Conservation (phyloP, 2,329 filamentous ascomycete genomes). For the Clonostachys rhizophaga region DNA sequence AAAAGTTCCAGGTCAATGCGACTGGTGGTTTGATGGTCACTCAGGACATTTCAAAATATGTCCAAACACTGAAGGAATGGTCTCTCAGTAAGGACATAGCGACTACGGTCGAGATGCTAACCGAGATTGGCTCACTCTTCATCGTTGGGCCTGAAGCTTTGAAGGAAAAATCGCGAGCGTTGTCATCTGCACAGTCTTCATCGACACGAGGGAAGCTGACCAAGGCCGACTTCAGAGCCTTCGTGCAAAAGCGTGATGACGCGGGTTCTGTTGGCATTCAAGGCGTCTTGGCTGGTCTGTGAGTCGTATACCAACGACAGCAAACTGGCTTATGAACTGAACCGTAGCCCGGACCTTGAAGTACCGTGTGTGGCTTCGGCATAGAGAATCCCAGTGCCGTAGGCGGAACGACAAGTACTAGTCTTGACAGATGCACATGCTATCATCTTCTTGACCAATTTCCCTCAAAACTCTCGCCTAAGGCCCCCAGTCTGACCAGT, state of each 20-base stretch:
- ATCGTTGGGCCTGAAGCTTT: constrained; percentile 83
- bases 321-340: too few species aligned
- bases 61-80: constrained; percentile 80
- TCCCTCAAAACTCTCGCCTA: constrained; percentile 21
- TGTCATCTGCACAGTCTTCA: constrained; percentile 35
- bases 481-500: constrained; percentile 21
- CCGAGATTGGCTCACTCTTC: constrained; percentile 92
- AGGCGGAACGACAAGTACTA: too few species aligned
- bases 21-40: constrained; percentile 92
- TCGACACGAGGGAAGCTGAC: constrained; percentile 46
- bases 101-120: constrained; percentile 74
- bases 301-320: neutral
- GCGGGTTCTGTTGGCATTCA: constrained; percentile 77
- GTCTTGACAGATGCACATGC: too few species aligned
- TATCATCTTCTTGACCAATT: neutral
- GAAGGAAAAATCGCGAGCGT: constrained; percentile 61
- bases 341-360: too few species aligned
- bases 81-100: constrained; percentile 65
- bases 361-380: too few species aligned
- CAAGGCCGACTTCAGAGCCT: constrained; percentile 74
- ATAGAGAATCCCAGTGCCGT: too few species aligned
- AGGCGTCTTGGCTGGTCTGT: constrained; percentile 67
- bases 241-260: constrained; percentile 83
- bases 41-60: constrained; percentile 93
- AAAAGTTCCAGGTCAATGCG: constrained; percentile 88